Base-by-base conservation (phyloP, 257 asterid species). In the Primulina tabacum region DNA sequence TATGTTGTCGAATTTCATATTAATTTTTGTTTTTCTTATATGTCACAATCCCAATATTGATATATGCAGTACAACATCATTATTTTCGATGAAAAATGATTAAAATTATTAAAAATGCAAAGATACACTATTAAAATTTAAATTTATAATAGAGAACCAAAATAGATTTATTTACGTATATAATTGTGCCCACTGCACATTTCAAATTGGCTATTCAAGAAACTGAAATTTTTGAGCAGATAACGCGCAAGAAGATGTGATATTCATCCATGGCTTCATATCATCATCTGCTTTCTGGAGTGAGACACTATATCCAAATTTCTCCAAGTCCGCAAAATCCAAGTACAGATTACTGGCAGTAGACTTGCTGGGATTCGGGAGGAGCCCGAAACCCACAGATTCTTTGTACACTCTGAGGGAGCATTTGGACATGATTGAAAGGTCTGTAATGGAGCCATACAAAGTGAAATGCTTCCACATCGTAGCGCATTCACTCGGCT, bases 261-360 rank as follows among this genome's bases (percentile, higher is more conserved):
- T 94, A 64, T 94, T 94, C 84, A 89, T 94, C 8, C 99, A 94
- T 47, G 99, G 99, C 2, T 91, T 94, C 77, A 94, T 94, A 33
- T 94, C 99, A 1, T 86, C 96, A 0, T 94, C 99, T 0, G 85
- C 89, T 0, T 94, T 94, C 71, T 94, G 99, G 99, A 94, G 88
- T 0, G 99, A 94, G 74, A 94, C 99, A 0, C 33, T 94, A 9
- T 94, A 91, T 68, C 99, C 97, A 0, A 85, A 94, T 64, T 86
- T 94, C 56, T 87, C 99, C 0, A 72, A 83, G 61, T 68, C 78
- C 0, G 90, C 96, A 0, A 93, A 82, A 72, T 78, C 92, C 0
- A 94, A 83, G 75, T 94, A 94, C 64, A 76, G 97, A 62, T 80
- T 94, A 3, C 79, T 91, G 1, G 99, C 99, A 0, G 91, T 94